Conservation (phyloP, 495 filamentous ascomycete species). For the Penicillium mononematosum region DNA sequence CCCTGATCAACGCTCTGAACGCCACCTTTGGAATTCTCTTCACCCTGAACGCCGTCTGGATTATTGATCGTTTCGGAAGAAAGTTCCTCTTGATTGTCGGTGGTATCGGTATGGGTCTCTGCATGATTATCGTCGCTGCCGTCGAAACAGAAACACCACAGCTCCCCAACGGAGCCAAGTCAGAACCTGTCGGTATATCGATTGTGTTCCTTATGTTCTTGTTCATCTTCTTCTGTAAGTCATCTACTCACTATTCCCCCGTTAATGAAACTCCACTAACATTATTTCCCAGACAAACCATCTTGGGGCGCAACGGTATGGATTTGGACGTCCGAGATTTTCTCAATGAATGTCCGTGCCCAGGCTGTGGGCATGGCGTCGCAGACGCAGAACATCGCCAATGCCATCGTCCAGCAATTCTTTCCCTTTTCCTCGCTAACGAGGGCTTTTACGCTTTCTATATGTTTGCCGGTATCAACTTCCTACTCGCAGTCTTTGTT, state of each 20-base stretch:
- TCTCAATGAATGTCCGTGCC: conserved; percentile 65
- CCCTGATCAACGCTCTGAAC: conserved; percentile 65
- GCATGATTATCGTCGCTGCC: conserved; percentile 64
- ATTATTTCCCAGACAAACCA: conserved; percentile 50
- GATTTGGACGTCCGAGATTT: conserved; percentile 67
- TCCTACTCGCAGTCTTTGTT: conserved; percentile 65
- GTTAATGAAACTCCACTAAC: conserved; percentile 15
- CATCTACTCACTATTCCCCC: neutral
- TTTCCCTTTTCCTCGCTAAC: conserved; percentile 63
- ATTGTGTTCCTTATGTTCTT: conserved; percentile 63
- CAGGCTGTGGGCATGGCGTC: conserved; percentile 68
- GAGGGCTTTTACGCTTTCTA: conserved; percentile 54
- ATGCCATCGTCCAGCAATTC: conserved; percentile 63
- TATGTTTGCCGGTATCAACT: conserved; percentile 54
- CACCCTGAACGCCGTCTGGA: conserved; percentile 70
- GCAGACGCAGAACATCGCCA: conserved; percentile 65
- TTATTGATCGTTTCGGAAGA: conserved; percentile 66
- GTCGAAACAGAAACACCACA: conserved; percentile 61
- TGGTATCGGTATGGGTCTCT: conserved; percentile 68
- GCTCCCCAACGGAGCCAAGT: conserved; percentile 45
- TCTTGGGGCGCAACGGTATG: conserved; percentile 66
- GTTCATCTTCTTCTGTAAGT: conserved; percentile 64
- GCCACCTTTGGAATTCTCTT: conserved; percentile 68
- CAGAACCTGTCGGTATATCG: conserved; percentile 57
- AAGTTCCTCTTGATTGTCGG: conserved; percentile 66